Evolutionary conservation across 192 early-diverging fungal genomes (phyloP).

Genomic region (Umbelopsis sp.): DNA sequence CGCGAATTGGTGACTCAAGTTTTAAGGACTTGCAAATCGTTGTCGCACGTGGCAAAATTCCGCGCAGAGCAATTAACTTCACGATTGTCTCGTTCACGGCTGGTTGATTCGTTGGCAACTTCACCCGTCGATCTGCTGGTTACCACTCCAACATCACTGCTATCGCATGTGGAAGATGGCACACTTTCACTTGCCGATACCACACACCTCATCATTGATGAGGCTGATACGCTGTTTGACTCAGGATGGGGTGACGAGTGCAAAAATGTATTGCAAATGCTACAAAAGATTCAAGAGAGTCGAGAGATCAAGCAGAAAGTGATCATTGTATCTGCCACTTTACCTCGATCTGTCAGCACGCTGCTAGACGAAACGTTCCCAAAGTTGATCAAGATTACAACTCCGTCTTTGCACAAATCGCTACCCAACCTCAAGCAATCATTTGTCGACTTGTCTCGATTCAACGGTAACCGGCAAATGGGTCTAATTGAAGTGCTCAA

Average conservation of each 20-base stretch:
- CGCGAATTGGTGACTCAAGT: slow-evolving; percentile 88
- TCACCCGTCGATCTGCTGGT: slow-evolving; percentile 85
- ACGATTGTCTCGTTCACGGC: slow-evolving; percentile 44
- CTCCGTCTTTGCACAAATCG: slow-evolving; percentile 78
- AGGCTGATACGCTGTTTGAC: slow-evolving; percentile 94
- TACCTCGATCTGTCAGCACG: slow-evolving; percentile 70
- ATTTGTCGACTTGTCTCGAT: slow-evolving; percentile 75
- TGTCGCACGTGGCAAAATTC: slow-evolving; percentile 71
- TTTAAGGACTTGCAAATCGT: slow-evolving; percentile 66
- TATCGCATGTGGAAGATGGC: slow-evolving; percentile 53
- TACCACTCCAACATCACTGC: slow-evolving; percentile 78
- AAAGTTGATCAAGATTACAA: slow-evolving; percentile 68
- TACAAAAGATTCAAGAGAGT: slow-evolving; percentile 45
- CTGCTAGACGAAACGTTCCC: slow-evolving; percentile 59
- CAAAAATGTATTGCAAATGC: slow-evolving; percentile 51
- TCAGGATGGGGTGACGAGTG: slow-evolving; percentile 74
- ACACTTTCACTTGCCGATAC: slow-evolving; percentile 65
- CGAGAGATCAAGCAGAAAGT: slow-evolving; percentile 50
- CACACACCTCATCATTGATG: slow-evolving; percentile 82
- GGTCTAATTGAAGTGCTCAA: slow-evolving; percentile 75
- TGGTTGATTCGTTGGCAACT: slow-evolving; percentile 51
- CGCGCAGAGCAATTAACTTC: slow-evolving; percentile 66
- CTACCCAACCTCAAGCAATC: slow-evolving; percentile 76
- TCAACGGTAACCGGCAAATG: slow-evolving; percentile 68
- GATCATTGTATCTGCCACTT: slow-evolving; percentile 70